Percentiles rank a stretch among this genome's conserved stretches.
Evolutionary conservation across 2,329 filamentous ascomycete species (phyloP).

Genomic region (Colletotrichum sp.): DNA sequence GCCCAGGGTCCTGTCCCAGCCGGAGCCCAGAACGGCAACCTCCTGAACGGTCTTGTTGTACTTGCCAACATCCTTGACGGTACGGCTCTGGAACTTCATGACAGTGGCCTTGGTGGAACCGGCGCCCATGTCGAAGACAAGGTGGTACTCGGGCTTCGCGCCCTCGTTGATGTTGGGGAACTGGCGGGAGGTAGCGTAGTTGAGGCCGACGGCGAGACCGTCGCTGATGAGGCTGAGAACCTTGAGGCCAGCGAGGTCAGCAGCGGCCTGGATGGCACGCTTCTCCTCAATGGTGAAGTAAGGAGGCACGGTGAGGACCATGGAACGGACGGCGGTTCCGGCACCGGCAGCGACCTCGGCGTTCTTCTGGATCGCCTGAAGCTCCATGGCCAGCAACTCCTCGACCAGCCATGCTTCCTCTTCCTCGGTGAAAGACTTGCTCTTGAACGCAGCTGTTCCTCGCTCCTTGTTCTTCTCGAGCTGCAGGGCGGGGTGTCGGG

Average conservation of each 20-base stretch:
- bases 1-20: constrained; percentile 89
- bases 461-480: constrained; percentile 64
- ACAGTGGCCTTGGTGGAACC: constrained; percentile 92
- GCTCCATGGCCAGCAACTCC: constrained; percentile 94
- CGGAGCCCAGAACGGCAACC: constrained; percentile 83
- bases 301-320: constrained; percentile 86
- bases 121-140: constrained; percentile 98
- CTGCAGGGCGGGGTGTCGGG: constrained; percentile 79
- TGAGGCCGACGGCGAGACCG: constrained; percentile 88
- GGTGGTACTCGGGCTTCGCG: constrained; percentile 85
- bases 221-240: constrained; percentile 87
- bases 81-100: constrained; percentile 85
- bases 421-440: constrained; percentile 65
- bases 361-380: constrained; percentile 89
- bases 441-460: constrained; percentile 82
- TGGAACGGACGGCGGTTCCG: constrained; percentile 75
- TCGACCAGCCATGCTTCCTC: constrained; percentile 80
- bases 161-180: constrained; percentile 87
- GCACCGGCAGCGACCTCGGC: constrained; percentile 83
- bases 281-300: constrained; percentile 94
- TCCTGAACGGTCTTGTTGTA: constrained; percentile 98
- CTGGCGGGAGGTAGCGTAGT: constrained; percentile 90
- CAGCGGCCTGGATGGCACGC: constrained; percentile 82
- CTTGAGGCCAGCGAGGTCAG: constrained; percentile 85
- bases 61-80: constrained; percentile 88